phyloP scores from a whole-genome alignment of 345 rosid species.

The Raphanus raphanistrum region DNA sequence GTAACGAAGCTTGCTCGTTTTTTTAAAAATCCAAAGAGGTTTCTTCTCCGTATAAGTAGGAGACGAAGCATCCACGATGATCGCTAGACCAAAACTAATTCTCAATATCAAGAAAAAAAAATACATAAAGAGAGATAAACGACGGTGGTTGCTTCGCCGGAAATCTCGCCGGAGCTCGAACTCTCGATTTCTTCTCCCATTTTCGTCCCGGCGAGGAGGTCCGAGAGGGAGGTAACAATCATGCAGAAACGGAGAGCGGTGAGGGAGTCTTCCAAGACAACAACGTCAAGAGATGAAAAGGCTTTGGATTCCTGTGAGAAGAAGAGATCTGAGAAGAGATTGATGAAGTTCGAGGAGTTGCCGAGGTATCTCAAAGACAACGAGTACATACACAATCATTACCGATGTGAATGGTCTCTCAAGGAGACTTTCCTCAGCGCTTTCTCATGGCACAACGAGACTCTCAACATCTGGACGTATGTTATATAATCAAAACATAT shows the following conservation, averaged over 20 bases:
- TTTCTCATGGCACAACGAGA: conserved; percentile 92
- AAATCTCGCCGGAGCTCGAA: conserved; percentile 9
- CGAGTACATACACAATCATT: conserved; percentile 82
- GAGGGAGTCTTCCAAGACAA: conserved; percentile 20
- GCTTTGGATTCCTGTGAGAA: conserved; percentile 25
- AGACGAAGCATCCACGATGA: conserved; percentile 13
- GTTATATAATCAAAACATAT: conserved; percentile 1
- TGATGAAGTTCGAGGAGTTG: conserved; percentile 69
- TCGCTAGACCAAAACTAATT: not conserved
- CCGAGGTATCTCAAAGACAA: conserved; percentile 85
- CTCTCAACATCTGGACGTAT: conserved; percentile 94
- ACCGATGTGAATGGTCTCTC: conserved; percentile 92
- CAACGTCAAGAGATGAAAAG: conserved; percentile 20
- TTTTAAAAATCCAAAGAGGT: conserved; percentile 19
- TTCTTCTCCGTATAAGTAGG: conserved; percentile 41
- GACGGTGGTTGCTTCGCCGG: not conserved
- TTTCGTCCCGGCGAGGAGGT: too few relatives aligned
- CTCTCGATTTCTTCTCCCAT: not conserved
- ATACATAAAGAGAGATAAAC: not conserved
- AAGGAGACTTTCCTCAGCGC: conserved; percentile 71
- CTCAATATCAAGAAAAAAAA: not conserved
- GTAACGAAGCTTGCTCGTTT: conserved; percentile 3
- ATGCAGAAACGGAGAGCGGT: conserved; percentile 37
- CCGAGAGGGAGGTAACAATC: not conserved
- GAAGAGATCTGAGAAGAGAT: conserved; percentile 48